Base-by-base conservation (phyloP, 805 yeast genomes). In the Cyberlindnera petersonii region DNA sequence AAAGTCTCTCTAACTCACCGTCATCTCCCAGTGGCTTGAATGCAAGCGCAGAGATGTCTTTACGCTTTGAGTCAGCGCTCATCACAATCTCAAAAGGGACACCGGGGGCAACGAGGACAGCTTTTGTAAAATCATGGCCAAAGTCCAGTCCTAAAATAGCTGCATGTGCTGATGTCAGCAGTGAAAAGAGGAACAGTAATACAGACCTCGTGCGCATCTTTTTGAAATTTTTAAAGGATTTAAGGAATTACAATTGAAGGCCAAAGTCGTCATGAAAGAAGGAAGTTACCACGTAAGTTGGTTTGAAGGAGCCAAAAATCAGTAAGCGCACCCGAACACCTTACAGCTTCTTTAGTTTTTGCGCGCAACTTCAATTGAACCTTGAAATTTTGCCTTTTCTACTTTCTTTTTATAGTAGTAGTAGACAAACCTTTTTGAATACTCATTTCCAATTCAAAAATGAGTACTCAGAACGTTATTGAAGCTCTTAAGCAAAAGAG, bases 21-120 rank as follows among this genome's bases (percentile, higher is more conserved):
- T 66, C 64, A 6, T 63, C 50, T 48, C 64, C 39, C 22, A 65
- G 51, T 1, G 66, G 59, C 36, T 79, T 74, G 44, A 89, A 68
- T 1, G 85, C 80, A 10, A 93, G 51, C 1, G 94, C 96, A 4
- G 89, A 74, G 5, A 80, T 68, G 53, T 91, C 98, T 59, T 93
- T 93, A 42, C 98, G 72, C 62, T 88, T 86, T 3, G 96, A 82
- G 53, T 93, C 98, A 19, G 86, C 82, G 4, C 97, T 86, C 45
- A 93, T 66, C 11, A 93, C 82, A 28, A 93, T 74, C 55, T 93
- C 98, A 56, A 89, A 80, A 13, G 88, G 83, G 16, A 87, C 79
- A 10, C 88, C 86, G 0, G 97, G 97, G 0, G 96, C 96, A 28
- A 93, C 84, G 32, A 93, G 68, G 35, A 82, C 86, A 2, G 95